Evolutionary conservation across 306 rosid genomes (phyloP), one percentile per base, ranked within the genome.

Genomic region (Biancaea sappan): DNA sequence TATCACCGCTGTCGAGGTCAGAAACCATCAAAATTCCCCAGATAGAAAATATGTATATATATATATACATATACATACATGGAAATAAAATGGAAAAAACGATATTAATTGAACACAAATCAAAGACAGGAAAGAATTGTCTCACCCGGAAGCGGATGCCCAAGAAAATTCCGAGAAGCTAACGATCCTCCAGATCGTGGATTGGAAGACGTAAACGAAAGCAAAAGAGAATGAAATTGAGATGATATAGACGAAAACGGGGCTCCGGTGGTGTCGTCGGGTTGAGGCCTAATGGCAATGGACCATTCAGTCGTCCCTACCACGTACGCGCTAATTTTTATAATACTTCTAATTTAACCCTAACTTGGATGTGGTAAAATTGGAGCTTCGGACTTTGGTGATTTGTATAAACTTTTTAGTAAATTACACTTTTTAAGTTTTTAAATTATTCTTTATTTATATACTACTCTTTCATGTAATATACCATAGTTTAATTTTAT

Each of bases 131-230:
- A 24, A 34, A 66, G 21, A 63, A 56, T 1, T 26, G 10, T 29
- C 73, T 74, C 37, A 84, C 88, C 84, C 25, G 73, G 48, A 76
- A 77, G 66, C 58, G 43, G 79, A 75, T 19, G n/a, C 25, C 16
- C 16, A 13, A 15, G 22, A 37, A 61, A 26, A 75, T 34, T 41
- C 26, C 48, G 35, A 16, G 50, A 59, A n/a, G 11, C 59, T 64
- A 15, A 48, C 16, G 29, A 59, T 59, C 66, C 43, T 59, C 43
- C 15, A 59, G 31, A 59, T 1, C 59, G 59, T 1, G 16, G 19
- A 4, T 15, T 11, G n/a, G 32, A 12, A 24, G 60, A 0, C 25
- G 32, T 13, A 25, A 8, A 0, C 25, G 32, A 4, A 25, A 8
- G 28, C 5, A 4, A 25, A 15, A 54, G 9, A 18, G 0, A 25